A percentile compares a stretch with the other conserved stretches of the same genome.
These are phyloP conservation scores for Rhodomyrtus tomentosa DNA, from an alignment of 345 rosid genomes.

Conservation along the genomic window DNA sequence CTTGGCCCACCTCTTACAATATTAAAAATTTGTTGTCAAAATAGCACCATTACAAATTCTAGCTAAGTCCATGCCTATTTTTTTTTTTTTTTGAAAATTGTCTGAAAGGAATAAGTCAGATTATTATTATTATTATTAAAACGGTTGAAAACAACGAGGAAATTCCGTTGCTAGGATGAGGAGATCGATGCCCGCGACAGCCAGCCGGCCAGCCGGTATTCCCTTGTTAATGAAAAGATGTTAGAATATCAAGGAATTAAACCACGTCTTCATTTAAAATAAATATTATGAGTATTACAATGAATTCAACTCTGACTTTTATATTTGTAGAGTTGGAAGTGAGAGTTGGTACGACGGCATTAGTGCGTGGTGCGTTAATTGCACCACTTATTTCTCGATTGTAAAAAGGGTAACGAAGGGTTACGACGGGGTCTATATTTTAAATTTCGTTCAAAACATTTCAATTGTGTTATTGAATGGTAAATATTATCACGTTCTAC, in stretches of 20 bases:
- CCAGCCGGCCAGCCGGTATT: background rate
- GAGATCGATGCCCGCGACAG: background rate
- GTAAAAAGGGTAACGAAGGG: too few relatives aligned
- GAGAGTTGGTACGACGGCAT: background rate
- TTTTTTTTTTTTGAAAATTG: background rate
- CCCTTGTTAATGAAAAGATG: background rate
- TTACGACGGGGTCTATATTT: too few relatives aligned
- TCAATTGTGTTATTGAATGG: too few relatives aligned
- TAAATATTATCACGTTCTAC: too few relatives aligned
- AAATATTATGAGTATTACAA: background rate
- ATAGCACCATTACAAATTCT: background rate
- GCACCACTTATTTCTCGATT: too few relatives aligned
- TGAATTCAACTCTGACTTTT: background rate
- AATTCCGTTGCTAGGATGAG: background rate
- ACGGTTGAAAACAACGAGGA: background rate
- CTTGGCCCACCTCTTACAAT: background rate
- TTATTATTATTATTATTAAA: background rate
- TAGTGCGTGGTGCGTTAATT: background rate
- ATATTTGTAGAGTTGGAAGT: too few relatives aligned
- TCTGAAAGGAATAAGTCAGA: background rate
- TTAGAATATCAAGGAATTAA: background rate
- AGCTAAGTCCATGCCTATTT: background rate
- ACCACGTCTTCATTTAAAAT: background rate
- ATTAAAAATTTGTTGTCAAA: background rate
- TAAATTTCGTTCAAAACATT: too few relatives aligned